Percentiles rank a stretch among this genome's conserved stretches.
Conservation (phyloP, 1,284 basidiomycete species). For the Schizophyllum commune region DNA sequence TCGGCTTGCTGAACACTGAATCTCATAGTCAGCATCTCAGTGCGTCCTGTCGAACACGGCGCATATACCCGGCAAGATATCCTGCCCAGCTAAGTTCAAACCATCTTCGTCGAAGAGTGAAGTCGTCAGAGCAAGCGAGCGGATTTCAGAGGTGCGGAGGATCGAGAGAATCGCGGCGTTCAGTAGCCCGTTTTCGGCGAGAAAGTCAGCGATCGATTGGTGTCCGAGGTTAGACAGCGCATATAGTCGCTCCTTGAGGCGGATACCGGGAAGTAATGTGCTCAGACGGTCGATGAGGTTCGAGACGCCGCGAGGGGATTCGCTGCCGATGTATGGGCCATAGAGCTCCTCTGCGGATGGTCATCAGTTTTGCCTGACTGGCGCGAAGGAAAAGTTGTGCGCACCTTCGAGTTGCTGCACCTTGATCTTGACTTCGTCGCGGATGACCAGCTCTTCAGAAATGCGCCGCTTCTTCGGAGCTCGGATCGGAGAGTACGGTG, state of each 20-base stretch:
- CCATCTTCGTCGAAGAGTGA: conserved; percentile 41
- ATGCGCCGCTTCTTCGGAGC: conserved; percentile 4
- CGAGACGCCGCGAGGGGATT: conserved; percentile 31
- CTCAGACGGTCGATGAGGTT: conserved; percentile 31
- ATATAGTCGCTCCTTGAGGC: conserved; percentile 34
- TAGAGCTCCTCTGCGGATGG: conserved; percentile 27
- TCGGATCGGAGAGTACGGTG: conserved; percentile 9
- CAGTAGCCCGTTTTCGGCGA: conserved; percentile 35
- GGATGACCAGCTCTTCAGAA: conserved; percentile 3
- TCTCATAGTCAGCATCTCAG: no score
- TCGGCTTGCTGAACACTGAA: conserved; percentile 42
- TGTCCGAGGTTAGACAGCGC: conserved; percentile 25
- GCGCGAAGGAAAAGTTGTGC: not conserved
- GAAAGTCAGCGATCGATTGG: conserved; percentile 35
- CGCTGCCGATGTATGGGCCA: conserved; percentile 33
- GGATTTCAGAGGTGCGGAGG: conserved; percentile 31
- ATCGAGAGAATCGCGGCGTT: conserved; percentile 28
- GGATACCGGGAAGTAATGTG: conserved; percentile 35
- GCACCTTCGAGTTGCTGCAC: conserved; percentile 23
- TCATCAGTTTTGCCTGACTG: conserved; percentile 6
- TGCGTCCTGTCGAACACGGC: not conserved
- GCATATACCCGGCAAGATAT: conserved; percentile 36
- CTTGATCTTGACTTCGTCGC: conserved; percentile 13
- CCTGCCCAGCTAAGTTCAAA: conserved; percentile 34
- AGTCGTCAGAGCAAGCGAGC: conserved; percentile 30